A percentile compares a stretch with the other conserved stretches of the same genome.
Evolutionary conservation across 1,139 yeast species (phyloP).

Genomic region (Hemisphaericaspora xylofermentans): DNA sequence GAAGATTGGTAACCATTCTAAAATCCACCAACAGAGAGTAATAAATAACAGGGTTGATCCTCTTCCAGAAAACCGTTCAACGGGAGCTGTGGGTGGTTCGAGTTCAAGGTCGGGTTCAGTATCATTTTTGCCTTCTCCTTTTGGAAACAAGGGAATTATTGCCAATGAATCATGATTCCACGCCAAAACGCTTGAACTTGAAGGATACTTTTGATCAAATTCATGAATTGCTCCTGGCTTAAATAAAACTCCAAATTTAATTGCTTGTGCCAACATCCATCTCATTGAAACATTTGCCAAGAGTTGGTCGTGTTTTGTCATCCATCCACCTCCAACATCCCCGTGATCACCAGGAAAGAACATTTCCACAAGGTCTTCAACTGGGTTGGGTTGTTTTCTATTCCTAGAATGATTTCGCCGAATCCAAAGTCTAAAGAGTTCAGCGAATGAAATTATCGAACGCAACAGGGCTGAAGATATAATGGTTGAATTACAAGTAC

Average conservation of each 20-base stretch:
- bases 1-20: constrained; percentile 60
- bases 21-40: constrained; percentile 53
- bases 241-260: constrained; percentile 48
- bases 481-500: constrained; percentile 2
- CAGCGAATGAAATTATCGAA: constrained; percentile 8
- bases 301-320: constrained; percentile 30
- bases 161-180: constrained; percentile 49
- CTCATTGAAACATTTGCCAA: constrained; percentile 47
- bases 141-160: constrained; percentile 9
- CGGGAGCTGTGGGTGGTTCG: constrained; percentile 13
- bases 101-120: neutral
- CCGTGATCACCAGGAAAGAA: constrained; percentile 72
- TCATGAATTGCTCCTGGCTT: constrained; percentile 36
- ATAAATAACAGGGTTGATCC: constrained; percentile 22
- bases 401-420: constrained; percentile 8
- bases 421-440: constrained; percentile 5
- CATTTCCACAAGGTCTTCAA: constrained; percentile 34
- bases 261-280: constrained; percentile 59
- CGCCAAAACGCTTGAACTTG: constrained; percentile 40
- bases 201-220: constrained; percentile 37
- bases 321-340: constrained; percentile 68
- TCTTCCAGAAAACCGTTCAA: constrained; percentile 32
- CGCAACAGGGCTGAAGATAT: constrained; percentile 2
- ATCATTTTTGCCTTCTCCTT: neutral
- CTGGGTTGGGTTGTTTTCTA: constrained; percentile 1